Evolutionary conservation across 225 moss, liverwort and hornwort species (phyloP), one percentile per base, ranked within the genome.

Genomic region (Ulota crispa): DNA sequence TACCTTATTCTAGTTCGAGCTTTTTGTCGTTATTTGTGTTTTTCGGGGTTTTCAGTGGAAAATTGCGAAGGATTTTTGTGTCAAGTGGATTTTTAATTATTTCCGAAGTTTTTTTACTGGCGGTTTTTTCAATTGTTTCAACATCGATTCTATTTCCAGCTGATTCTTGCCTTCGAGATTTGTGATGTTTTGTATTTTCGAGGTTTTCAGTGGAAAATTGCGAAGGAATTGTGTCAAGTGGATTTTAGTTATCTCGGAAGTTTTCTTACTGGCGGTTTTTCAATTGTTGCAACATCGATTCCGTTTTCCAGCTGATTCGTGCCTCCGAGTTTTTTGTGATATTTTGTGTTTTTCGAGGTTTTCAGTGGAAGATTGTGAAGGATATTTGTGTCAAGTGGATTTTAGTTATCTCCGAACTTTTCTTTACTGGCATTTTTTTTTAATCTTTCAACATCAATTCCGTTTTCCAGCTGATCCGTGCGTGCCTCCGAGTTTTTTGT

Each of bases 341-440:
- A 62, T 71, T 81, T 53, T n/a, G 31, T 32, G 34, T n/a, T 36
- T 53, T 47, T 83, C 3, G 71, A 76, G 50, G 64, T n/a, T 83
- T 73, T 72, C 36, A 36, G 55, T 54, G 78, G 61, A 59, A n/a
- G 30, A 60, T 30, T 73, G 24, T 9, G 19, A 43, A 28, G 45
- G 82, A 53, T n/a, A n/a, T n/a, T 39, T 79, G 13, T 68, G 26
- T 23, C 64, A 34, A 42, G 27, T 28, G 37, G 30, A 52, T 57
- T 18, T 18, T 1, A 24, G 26, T 73, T 23, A 43, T 32, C 37
- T 56, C 7, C 3, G 76, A 31, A 31, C 0, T 3, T 41, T 31
- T n/a, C 20, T 23, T 31, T n/a, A 20, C 23, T 18, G 53, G 32
- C 36, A 7, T 6, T 36, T 36, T 36, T 34, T 36, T 36, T 7